These are phyloP conservation scores for Pseudonitzschia pungens DNA, from an alignment of 108 stramenopile species.

Conservation along the genomic window DNA sequence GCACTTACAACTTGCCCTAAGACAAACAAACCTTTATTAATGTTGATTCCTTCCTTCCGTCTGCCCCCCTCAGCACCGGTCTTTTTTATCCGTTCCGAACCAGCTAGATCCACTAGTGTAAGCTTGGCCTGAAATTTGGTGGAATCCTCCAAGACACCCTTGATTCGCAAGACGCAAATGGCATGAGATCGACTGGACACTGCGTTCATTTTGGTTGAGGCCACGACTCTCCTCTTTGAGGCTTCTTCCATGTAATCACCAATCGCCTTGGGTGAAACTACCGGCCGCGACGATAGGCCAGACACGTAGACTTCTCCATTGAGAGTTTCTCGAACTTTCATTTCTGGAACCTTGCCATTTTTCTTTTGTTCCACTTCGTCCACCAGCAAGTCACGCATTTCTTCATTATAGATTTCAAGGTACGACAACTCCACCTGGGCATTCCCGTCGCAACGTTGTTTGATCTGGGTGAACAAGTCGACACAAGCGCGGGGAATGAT, in stretches of 20 bases:
- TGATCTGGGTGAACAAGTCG: constrained; percentile 83
- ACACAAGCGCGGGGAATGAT: constrained; percentile 95
- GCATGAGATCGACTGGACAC: constrained; percentile 88
- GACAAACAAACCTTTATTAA: constrained; percentile 88
- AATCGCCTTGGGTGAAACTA: constrained; percentile 55
- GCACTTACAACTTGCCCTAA: constrained; percentile 92
- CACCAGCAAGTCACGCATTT: constrained; percentile 91
- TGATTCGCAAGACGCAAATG: constrained; percentile 86
- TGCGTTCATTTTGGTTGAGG: constrained; percentile 90
- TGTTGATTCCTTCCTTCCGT: constrained; percentile 88
- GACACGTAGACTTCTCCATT: constrained; percentile 69
- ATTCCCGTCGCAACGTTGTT: constrained; percentile 66
- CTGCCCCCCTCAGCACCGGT: constrained; percentile 98
- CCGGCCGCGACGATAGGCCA: constrained; percentile 53
- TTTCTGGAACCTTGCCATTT: constrained; percentile 33
- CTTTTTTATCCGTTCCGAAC: constrained; percentile 92
- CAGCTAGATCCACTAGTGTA: constrained; percentile 97
- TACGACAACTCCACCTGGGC: constrained; percentile 94
- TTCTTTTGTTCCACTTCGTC: constrained; percentile 7
- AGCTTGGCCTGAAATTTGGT: constrained; percentile 73
- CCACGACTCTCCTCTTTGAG: constrained; percentile 54
- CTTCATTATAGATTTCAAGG: constrained; percentile 99
- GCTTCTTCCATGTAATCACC: constrained; percentile 61
- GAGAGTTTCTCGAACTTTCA: constrained; percentile 47
- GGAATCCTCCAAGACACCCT: constrained; percentile 46